Evolutionary conservation across 176 grass and related monocot species (phyloP), one percentile per base, ranked within the genome.

Genomic region (Phragmites australis): DNA sequence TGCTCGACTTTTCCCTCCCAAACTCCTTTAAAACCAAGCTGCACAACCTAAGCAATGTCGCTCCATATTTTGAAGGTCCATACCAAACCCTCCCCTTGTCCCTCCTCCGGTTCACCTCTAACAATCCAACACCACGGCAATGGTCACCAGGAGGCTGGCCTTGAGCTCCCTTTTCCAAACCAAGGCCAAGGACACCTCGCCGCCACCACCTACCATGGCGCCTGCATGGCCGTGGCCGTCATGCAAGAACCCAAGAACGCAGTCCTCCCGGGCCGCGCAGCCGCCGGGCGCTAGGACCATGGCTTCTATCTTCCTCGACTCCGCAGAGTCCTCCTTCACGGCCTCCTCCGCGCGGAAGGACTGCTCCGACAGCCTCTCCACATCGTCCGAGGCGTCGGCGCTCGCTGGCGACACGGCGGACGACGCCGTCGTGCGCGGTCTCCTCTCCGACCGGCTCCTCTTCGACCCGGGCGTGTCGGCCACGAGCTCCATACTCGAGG

Each of bases 401-500:
- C 2, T 19, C 0, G 21, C 9, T 6, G 76, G 0, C 31, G 82
- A 6, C 66, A 49, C 75, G 29, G 77, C 69, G 15, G 76, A 78
- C 17, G 93, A 74, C 62, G 90, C 82, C 21, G 10, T 79, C 23
- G 50, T 93, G 41, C 79, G 84, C 18, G 83, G 85, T 0, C 9
- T 89, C 6, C 85, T 81, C 81, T 93, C 93, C 6, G 90, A 90
- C 82, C 79, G 93, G 12, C 82, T 93, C 55, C 84, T 93, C 40
- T 97, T 88, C 85, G 85, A 97, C 72, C 90, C 90, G 2, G 75
- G 53, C 3, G 72, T 76, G 54, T 85, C 87, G 3, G 21, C 77
- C 6, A 88, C 93, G 31, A 93, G 83, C 67, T 90, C 93, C 69
- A 97, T 97, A 31, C 80, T 93, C 0, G 83, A 90, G 46, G 76